Evolutionary conservation across 2,329 filamentous ascomycete species (phyloP), one percentile per base, ranked within the genome.

Genomic region (Xylaria sp.): DNA sequence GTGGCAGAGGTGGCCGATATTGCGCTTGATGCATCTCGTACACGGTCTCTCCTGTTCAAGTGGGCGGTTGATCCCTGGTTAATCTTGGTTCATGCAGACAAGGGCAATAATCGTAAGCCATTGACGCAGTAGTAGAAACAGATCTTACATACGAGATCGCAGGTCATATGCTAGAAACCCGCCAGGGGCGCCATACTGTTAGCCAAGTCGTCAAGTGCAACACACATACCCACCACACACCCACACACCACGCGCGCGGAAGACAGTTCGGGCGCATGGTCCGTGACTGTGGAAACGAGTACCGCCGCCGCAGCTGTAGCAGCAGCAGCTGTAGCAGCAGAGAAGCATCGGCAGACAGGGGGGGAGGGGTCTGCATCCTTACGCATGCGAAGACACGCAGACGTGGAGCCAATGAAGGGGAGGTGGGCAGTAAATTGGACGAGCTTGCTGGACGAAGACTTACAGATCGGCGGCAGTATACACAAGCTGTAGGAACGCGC

Each of bases 1-100:
- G 78, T 97, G 94, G 75, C 94, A 99, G 63, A 99, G 83, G 75
- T 99, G 94, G 67, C 93, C 94, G 73, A 99, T 99, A 77, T 96
- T 96, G 70, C 94, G 88, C 78, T 97, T 99, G 76, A 97, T 91
- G 80, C 94, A 99, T 76, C 94, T 86, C 68, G 91, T 93, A 83
- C 94, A 99, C 69, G 94, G 94, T 72, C 94, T 88, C 79, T 96
- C 91, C 91, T 95, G 74, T 69, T 66, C 63, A 67, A 68, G n/a
- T 59, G 57, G 50, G 61, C 9, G 56, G 65, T 62, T 62, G 66
- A 68, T 70, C 62, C 65, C 71, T 66, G 66, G 70, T 65, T 61
- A 71, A 64, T 69, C 63, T 64, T 64, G 64, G 61, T 63, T 65
- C 62, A 63, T 61, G 66, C 62, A 63, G 54, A 61, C 57, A 57